These are phyloP conservation scores for Diplodia seriata DNA, from an alignment of 2,329 filamentous ascomycete species.

Conservation along the genomic window DNA sequence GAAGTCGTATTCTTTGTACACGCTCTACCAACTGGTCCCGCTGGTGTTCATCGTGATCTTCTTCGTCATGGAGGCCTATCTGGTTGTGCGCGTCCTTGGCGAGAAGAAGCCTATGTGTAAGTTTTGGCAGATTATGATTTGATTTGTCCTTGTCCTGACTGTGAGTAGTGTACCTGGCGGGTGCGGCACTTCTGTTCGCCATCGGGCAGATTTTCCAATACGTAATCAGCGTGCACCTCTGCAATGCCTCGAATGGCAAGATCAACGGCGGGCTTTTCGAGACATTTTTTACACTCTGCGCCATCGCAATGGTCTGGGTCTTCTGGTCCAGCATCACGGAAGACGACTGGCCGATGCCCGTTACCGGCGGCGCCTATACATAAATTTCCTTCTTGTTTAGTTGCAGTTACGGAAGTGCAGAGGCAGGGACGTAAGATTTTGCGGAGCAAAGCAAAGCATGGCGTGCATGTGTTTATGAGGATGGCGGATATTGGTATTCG, in stretches of 20 bases:
- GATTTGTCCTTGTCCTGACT: not conserved
- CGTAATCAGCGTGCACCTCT: slow-evolving; percentile 88
- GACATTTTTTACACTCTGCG: slow-evolving; percentile 86
- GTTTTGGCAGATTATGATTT: slow-evolving; percentile 41
- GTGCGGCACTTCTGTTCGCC: slow-evolving; percentile 81
- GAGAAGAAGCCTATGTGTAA: slow-evolving; percentile 87
- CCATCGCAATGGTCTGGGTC: slow-evolving; percentile 84
- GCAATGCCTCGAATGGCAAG: slow-evolving; percentile 78
- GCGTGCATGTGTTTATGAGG: slow-evolving; percentile 32
- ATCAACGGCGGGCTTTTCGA: slow-evolving; percentile 95
- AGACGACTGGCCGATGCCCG: slow-evolving; percentile 86
- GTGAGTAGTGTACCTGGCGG: slow-evolving; percentile 71
- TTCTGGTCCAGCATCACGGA: slow-evolving; percentile 99
- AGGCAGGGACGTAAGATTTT: slow-evolving; percentile 26
- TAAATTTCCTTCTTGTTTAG: slow-evolving; percentile 41
- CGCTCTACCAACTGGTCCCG: slow-evolving; percentile 89
- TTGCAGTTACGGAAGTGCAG: slow-evolving; percentile 10
- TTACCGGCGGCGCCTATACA: slow-evolving; percentile 49
- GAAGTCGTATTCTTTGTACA: slow-evolving; percentile 85
- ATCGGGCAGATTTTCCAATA: slow-evolving; percentile 97
- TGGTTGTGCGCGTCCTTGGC: slow-evolving; percentile 85
- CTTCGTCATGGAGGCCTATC: slow-evolving; percentile 79
- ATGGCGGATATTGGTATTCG: slow-evolving; percentile 20
- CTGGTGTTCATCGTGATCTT: slow-evolving; percentile 88
- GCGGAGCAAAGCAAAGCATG: slow-evolving; percentile 29